These are phyloP conservation scores for Vaccinium corymbosum DNA, from an alignment of 148 eudicot genomes.

Conservation along the genomic window DNA sequence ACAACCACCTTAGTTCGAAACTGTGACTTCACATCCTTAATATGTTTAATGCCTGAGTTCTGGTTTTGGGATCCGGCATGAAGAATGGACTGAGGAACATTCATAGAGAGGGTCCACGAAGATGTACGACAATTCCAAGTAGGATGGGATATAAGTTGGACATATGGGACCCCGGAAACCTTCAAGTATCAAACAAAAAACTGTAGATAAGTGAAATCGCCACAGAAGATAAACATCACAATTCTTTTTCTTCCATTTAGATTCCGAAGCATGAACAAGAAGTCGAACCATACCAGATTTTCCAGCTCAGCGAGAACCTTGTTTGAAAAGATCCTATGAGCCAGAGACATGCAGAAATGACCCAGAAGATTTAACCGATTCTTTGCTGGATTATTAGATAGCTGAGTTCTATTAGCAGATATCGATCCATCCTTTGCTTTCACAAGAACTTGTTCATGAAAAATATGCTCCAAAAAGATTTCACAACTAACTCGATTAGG, in stretches of 20 bases:
- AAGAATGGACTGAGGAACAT: constrained; percentile 60
- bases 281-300: constrained; percentile 53
- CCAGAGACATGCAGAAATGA: constrained; percentile 88
- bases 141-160: constrained; percentile 75
- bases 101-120: constrained; percentile 77
- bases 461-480: constrained; percentile 72
- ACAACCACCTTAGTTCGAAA: constrained; percentile 80
- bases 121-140: constrained; percentile 94
- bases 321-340: constrained; percentile 78
- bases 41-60: constrained; percentile 33
- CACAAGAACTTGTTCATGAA: constrained; percentile 71
- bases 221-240: neutral
- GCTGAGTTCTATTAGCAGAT: constrained; percentile 37
- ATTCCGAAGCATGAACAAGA: neutral
- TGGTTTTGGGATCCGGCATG: constrained; percentile 38
- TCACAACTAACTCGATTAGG: constrained; percentile 62
- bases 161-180: constrained; percentile 71
- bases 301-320: constrained; percentile 75
- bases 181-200: constrained; percentile 21
- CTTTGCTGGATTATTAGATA: constrained; percentile 43
- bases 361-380: constrained; percentile 65
- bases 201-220: neutral
- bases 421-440: constrained; percentile 49
- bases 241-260: neutral
- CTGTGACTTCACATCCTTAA: constrained; percentile 40